phyloP scores from a whole-genome alignment of 2,329 filamentous ascomycete genomes.

The Cytospora leucostoma region DNA sequence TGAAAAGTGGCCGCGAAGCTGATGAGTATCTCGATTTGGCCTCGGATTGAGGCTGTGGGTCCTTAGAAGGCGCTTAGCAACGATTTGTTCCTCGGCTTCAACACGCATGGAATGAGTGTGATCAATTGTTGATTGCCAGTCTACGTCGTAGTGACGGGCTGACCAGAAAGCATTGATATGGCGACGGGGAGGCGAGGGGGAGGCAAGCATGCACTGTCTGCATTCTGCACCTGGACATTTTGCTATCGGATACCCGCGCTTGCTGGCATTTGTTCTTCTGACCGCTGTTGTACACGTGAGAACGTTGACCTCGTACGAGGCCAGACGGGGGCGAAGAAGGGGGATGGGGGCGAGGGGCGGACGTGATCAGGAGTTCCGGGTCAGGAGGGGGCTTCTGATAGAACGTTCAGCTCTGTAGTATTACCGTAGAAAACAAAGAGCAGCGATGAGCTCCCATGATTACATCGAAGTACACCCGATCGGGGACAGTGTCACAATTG shows the following conservation, averaged over 20 bases:
- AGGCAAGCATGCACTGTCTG: not conserved
- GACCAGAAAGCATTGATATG: not conserved
- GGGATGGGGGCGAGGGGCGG: not conserved
- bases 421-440: not conserved
- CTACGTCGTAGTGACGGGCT: not conserved
- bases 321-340: too few relatives aligned
- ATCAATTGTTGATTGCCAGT: not conserved
- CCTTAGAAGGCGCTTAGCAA: not conserved
- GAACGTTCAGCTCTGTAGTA: not conserved
- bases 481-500: not conserved
- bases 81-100: not conserved
- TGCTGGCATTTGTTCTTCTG: too few relatives aligned
- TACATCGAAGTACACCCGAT: not conserved
- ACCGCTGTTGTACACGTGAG: too few relatives aligned
- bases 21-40: not conserved
- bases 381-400: not conserved
- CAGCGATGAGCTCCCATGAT: not conserved
- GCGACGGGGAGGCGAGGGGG: not conserved
- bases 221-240: not conserved
- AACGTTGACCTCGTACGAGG: too few relatives aligned
- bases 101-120: not conserved
- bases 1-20: not conserved
- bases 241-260: not conserved
- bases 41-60: not conserved
- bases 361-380: not conserved